Conservation (phyloP, 2,329 filamentous ascomycete species). For the Delphinella strobiligena region DNA sequence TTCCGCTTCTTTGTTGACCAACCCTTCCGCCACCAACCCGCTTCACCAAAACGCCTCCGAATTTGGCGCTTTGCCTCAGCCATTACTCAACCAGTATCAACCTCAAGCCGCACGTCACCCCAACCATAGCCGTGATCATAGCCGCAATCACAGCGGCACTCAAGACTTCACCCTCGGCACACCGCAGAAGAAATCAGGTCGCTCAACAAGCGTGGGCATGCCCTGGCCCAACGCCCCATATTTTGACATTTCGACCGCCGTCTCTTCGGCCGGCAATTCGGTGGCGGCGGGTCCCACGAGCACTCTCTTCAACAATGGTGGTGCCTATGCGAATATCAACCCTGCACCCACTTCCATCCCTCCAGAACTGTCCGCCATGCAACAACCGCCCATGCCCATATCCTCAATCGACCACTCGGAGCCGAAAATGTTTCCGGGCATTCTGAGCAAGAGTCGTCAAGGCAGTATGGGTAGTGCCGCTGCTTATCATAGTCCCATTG, state of each 20-base stretch:
- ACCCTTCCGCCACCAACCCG: slow-evolving; percentile 25
- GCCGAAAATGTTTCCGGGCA: slow-evolving; percentile 60
- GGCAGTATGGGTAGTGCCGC: slow-evolving; percentile 14
- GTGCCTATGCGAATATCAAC: too few relatives aligned
- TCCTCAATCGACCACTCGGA: slow-evolving; percentile 28
- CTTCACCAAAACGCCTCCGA: slow-evolving; percentile 13
- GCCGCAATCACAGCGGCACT: slow-evolving; percentile 7
- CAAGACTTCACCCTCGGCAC: background rate
- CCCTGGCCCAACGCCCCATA: background rate
- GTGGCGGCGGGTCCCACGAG: background rate
- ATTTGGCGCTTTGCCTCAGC: slow-evolving; percentile 5
- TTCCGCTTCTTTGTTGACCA: slow-evolving; percentile 24
- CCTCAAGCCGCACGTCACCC: slow-evolving; percentile 16
- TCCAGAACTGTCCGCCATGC: slow-evolving; percentile 3
- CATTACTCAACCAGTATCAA: slow-evolving; percentile 5
- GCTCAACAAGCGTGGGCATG: slow-evolving; percentile 1
- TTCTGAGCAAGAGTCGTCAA: slow-evolving; percentile 40
- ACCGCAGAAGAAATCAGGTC: slow-evolving; percentile 2
- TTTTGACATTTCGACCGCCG: background rate
- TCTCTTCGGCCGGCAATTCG: background rate
- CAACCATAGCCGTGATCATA: slow-evolving; percentile 16
- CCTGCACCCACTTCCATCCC: slow-evolving; percentile 6
- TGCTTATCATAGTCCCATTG: background rate
- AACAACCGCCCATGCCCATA: slow-evolving; percentile 1
- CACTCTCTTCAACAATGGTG: too few relatives aligned